Percentiles rank a stretch among this genome's conserved stretches.
phyloP scores from a whole-genome alignment of 192 early-diverging fungal genomes.

The Chytriomyces sp. region DNA sequence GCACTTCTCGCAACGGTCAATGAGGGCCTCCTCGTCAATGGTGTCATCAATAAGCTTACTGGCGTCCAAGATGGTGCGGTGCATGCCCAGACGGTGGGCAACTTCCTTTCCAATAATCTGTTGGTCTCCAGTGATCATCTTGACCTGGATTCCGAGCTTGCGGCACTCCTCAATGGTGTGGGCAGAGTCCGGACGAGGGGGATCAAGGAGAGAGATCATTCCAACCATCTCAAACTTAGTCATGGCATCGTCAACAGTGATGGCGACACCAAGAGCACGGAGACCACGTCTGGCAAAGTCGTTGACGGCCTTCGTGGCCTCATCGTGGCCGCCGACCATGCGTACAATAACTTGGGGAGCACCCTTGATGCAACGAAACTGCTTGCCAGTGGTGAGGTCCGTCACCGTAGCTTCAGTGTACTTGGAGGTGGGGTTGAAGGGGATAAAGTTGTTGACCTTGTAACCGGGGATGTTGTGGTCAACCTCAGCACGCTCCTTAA shows the following conservation, averaged over 20 bases:
- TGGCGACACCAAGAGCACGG: constrained; percentile 90
- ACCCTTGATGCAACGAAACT: constrained; percentile 89
- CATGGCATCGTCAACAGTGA: constrained; percentile 66
- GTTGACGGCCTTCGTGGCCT: constrained; percentile 81
- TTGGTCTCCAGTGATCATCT: constrained; percentile 97
- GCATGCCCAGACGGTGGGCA: constrained; percentile 87
- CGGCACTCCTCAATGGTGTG: constrained; percentile 84
- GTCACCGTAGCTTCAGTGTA: constrained; percentile 85
- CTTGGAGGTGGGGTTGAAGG: constrained; percentile 89
- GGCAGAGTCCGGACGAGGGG: constrained; percentile 91
- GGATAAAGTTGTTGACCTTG: constrained; percentile 84
- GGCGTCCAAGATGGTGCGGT: constrained; percentile 88
- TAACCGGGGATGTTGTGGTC: constrained; percentile 76
- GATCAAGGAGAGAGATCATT: constrained; percentile 91
- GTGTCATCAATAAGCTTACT: constrained; percentile 76
- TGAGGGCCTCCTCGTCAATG: constrained; percentile 78
- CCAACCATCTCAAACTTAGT: constrained; percentile 85
- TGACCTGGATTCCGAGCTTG: constrained; percentile 78
- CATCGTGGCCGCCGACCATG: constrained; percentile 65
- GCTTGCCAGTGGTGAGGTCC: constrained; percentile 68
- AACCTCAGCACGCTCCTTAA: constrained; percentile 59
- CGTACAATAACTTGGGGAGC: constrained; percentile 89
- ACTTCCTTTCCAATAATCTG: constrained; percentile 89
- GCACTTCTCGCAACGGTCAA: constrained; percentile 79
- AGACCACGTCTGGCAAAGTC: constrained; percentile 83